Conservation (phyloP, 1,284 basidiomycete genomes). For the Porogramme epimiltina region DNA sequence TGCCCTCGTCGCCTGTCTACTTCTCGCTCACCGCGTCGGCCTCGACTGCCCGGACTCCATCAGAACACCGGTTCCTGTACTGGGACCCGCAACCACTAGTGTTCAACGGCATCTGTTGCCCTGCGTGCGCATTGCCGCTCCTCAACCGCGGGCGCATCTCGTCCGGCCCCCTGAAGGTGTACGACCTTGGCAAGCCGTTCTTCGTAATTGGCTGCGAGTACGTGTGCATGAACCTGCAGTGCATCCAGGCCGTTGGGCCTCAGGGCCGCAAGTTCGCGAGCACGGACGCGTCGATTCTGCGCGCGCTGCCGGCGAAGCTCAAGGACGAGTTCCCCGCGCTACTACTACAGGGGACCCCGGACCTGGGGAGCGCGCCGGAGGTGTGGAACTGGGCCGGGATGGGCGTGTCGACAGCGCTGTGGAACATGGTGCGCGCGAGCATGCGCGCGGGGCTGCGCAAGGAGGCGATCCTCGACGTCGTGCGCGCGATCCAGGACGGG, state of each 20-base stretch:
- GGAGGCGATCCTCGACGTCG: conserved; percentile 57
- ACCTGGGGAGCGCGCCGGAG: conserved; percentile 55
- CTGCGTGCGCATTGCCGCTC: conserved; percentile 56
- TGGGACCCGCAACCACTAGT: conserved; percentile 79
- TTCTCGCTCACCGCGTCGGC: conserved; percentile 74
- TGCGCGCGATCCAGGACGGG: conserved; percentile 57
- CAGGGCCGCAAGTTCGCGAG: conserved; percentile 67
- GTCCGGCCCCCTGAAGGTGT: conserved; percentile 70
- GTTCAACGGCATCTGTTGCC: conserved; percentile 75
- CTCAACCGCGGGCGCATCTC: conserved; percentile 67
- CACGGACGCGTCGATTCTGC: conserved; percentile 68
- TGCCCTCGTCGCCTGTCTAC: conserved; percentile 72
- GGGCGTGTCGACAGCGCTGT: conserved; percentile 65
- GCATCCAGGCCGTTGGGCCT: conserved; percentile 37
- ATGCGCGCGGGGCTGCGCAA: conserved; percentile 57
- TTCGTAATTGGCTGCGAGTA: conserved; percentile 82
- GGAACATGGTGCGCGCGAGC: conserved; percentile 66
- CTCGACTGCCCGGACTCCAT: conserved; percentile 61
- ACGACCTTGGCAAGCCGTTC: conserved; percentile 75
- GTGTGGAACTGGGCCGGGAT: conserved; percentile 74
- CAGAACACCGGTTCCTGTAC: conserved; percentile 73
- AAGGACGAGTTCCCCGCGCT: conserved; percentile 72
- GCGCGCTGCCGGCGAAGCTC: conserved; percentile 62
- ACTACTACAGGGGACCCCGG: conserved; percentile 47
- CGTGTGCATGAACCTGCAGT: conserved; percentile 55